phyloP scores from a whole-genome alignment of 768 basidiomycete species.

The Neoboletus brunneissimus region DNA sequence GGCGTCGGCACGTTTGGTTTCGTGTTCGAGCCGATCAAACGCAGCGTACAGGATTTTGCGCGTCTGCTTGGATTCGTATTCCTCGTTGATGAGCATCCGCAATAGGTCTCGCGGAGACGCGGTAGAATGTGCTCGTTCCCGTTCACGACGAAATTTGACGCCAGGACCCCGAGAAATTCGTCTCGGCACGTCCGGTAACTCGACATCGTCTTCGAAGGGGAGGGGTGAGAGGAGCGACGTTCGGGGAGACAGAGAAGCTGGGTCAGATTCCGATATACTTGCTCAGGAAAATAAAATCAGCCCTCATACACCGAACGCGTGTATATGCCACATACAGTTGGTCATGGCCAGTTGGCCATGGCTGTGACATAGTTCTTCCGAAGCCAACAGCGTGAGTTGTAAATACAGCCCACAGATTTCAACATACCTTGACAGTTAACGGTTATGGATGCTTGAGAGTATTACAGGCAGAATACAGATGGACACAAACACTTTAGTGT shows the following conservation, averaged over 20 bases:
- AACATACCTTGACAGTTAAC: slow-evolving; percentile 3
- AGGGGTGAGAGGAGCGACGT: slow-evolving; percentile 28
- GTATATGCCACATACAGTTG: slow-evolving; percentile 20
- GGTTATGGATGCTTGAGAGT: not conserved
- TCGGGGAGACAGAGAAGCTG: slow-evolving; percentile 28
- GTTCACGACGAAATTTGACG: slow-evolving; percentile 32
- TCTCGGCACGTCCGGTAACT: not conserved
- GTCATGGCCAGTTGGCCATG: slow-evolving; percentile 18
- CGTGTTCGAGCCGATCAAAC: slow-evolving; percentile 38
- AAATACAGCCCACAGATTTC: not conserved
- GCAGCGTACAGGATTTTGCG: slow-evolving; percentile 37
- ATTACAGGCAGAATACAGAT: not conserved
- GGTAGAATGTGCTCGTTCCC: slow-evolving; percentile 34
- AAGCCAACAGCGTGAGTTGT: slow-evolving; percentile 6
- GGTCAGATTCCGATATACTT: slow-evolving; percentile 26
- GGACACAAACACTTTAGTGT: not conserved
- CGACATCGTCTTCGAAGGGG: slow-evolving; percentile 12
- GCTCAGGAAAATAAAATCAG: slow-evolving; percentile 10
- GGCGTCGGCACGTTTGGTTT: slow-evolving; percentile 35
- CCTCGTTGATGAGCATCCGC: slow-evolving; percentile 37
- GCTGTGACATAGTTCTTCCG: slow-evolving; percentile 24
- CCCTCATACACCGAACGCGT: not conserved
- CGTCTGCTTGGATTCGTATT: slow-evolving; percentile 40
- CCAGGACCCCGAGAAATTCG: slow-evolving; percentile 30
- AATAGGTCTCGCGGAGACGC: slow-evolving; percentile 31